Percentiles rank a stretch among this genome's conserved stretches.
These are phyloP conservation scores for Irpex rosettiformis DNA, from an alignment of 1,284 basidiomycete genomes.

Conservation along the genomic window DNA sequence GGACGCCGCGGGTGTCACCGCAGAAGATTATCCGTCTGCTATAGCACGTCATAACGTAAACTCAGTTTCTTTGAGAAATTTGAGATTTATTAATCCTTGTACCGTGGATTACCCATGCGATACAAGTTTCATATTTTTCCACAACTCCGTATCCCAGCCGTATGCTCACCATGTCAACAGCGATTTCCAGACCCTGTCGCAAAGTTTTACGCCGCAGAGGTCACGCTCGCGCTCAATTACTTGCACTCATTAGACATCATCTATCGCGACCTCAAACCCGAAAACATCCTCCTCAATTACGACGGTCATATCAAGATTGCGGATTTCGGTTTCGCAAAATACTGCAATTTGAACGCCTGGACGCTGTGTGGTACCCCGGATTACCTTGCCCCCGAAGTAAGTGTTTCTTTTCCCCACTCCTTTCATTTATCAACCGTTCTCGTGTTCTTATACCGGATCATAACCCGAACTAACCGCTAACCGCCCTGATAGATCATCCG, in stretches of 20 bases:
- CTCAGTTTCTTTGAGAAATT: too few relatives aligned
- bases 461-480: constrained; percentile 2
- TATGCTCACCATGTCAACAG: constrained; percentile 36
- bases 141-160: background rate
- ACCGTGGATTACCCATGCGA: background rate
- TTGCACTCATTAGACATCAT: constrained; percentile 90
- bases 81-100: too few relatives aligned
- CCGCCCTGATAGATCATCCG: constrained; percentile 61
- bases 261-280: constrained; percentile 97
- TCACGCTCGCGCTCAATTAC: constrained; percentile 92
- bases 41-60: background rate
- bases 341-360: constrained; percentile 90
- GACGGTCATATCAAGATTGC: constrained; percentile 99
- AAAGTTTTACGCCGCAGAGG: constrained; percentile 98
- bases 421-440: background rate
- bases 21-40: background rate
- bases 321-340: constrained; percentile 97
- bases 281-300: constrained; percentile 90
- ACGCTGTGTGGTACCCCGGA: constrained; percentile 98
- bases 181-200: constrained; percentile 98
- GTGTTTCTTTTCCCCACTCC: constrained; percentile 11
- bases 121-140: background rate
- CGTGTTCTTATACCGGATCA: background rate
- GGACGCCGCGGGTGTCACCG: too few relatives aligned
- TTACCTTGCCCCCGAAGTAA: constrained; percentile 88